These are phyloP conservation scores for Phoma sp. DNA, from an alignment of 2,329 filamentous ascomycete species.

Conservation along the genomic window DNA sequence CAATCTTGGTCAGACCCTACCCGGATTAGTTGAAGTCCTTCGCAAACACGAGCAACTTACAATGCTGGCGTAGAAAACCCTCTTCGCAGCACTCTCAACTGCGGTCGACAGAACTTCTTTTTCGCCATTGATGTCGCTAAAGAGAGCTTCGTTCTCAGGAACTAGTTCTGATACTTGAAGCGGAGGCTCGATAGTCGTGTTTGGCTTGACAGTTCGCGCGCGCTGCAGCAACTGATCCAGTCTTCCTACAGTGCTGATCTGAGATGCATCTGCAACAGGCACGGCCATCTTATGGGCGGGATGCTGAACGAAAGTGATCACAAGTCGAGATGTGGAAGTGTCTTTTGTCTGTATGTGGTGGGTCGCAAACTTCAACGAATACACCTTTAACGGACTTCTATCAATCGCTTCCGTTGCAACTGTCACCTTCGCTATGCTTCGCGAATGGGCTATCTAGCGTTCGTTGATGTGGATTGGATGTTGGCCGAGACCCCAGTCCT, in stretches of 20 bases:
- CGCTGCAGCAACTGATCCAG: constrained; percentile 52
- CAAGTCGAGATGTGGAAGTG: background rate
- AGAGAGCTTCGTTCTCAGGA: constrained; percentile 36
- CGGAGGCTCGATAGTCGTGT: constrained; percentile 53
- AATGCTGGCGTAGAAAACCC: constrained; percentile 79
- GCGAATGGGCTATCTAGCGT: background rate
- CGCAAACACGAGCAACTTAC: constrained; percentile 59
- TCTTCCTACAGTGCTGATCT: constrained; percentile 39
- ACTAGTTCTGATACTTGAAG: constrained; percentile 52
- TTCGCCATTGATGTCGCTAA: constrained; percentile 33
- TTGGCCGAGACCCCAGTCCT: constrained; percentile 10
- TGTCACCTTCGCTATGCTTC: constrained; percentile 3
- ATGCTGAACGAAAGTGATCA: background rate
- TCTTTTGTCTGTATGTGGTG: background rate
- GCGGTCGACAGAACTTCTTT: constrained; percentile 68
- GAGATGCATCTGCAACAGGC: constrained; percentile 28
- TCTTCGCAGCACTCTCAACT: constrained; percentile 83
- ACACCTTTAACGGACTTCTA: background rate
- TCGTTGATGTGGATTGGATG: constrained; percentile 16
- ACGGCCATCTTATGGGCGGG: constrained; percentile 36
- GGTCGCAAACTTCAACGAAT: background rate
- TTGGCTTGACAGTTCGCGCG: constrained; percentile 51
- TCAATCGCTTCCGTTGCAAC: background rate
- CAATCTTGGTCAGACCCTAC: constrained; percentile 77
- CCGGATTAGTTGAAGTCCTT: constrained; percentile 20